Base-by-base conservation (phyloP, 257 asterid species). In the Echium plantagineum region DNA sequence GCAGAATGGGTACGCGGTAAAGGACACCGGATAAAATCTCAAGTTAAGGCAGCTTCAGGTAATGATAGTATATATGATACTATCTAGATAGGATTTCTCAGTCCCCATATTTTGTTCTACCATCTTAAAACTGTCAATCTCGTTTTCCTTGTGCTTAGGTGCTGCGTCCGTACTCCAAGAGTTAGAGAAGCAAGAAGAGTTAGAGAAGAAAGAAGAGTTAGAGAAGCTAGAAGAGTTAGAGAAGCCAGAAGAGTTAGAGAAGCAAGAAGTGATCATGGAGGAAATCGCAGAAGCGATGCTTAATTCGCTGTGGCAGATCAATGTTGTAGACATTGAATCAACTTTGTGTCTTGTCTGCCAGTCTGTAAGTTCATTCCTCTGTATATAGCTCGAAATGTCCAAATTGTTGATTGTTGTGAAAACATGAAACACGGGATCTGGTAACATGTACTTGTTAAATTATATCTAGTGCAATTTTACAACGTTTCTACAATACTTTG, bases 1-100 rank as follows among this genome's bases (percentile, higher is more conserved):
- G 89, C 89, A 30, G 97, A 89, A 71, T 89, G 95, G 97, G 83
- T 80, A 28, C 72, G 97, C 68, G 94, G 80, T 67, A 89, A 79
- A 76, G 84, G 83, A 19, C 97, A 89, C 66, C 64, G 77, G 58
- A 77, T 78, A 69, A 84, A 73, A 63, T 86, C 97, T 5, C 84
- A 83, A 72, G 77, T 76, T 63, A 68, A 72, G 66, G 97, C 97
- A 30, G 89, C 97, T 68, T 81, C 82, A 86, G 97, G 97, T 89
- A 72, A 24, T 24, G 26, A 24, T 24, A 24, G 26, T 24, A 24
- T n/a, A n/a, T n/a, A n/a, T 51, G 17, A 63, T 58, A 53, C 55
- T 21, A 21, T 19, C 54, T 55, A 56, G 1, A 17, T 63, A 60
- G 21, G 48, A 55, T 56, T 59, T 16, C 49, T 7, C 30, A 49